Conservation (phyloP, 2,329 filamentous ascomycete species). For the Seiridium unicorne region DNA sequence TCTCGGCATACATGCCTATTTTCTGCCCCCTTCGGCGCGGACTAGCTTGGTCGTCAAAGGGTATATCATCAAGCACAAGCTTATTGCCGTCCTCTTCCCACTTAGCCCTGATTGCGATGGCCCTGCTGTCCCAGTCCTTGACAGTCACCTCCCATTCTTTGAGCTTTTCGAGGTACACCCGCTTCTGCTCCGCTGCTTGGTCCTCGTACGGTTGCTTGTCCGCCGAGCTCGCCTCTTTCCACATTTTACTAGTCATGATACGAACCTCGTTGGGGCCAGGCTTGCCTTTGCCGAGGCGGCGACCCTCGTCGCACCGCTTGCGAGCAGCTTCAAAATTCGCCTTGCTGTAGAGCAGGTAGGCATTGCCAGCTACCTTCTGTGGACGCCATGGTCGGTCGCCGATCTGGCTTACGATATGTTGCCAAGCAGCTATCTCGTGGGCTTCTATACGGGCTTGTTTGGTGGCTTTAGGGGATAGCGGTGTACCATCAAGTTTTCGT, state of each 20-base stretch:
- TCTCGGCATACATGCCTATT: conserved; percentile 36
- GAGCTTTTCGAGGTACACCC: conserved; percentile 56
- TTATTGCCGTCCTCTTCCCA: conserved; percentile 55
- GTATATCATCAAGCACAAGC: conserved; percentile 26
- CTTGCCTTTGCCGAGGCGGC: conserved; percentile 62
- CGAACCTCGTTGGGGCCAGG: conserved; percentile 78
- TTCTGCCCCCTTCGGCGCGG: conserved; percentile 28
- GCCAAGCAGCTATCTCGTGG: conserved; percentile 54
- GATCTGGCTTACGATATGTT: conserved; percentile 53
- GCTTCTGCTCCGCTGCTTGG: conserved; percentile 69
- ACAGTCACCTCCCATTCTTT: conserved; percentile 60
- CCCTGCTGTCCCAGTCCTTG: conserved; percentile 70
- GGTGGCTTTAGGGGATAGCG: conserved; percentile 40
- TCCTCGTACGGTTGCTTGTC: conserved; percentile 77
- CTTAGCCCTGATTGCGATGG: conserved; percentile 46
- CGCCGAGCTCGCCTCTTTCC: conserved; percentile 73
- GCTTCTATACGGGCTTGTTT: conserved; percentile 53
- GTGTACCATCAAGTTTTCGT: conserved; percentile 44
- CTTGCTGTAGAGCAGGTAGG: conserved; percentile 88
- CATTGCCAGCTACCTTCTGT: conserved; percentile 72
- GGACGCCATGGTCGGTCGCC: conserved; percentile 76
- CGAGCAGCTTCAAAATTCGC: conserved; percentile 65
- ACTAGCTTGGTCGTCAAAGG: conserved; percentile 12
- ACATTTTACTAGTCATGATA: conserved; percentile 83
- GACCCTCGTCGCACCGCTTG: conserved; percentile 62